Conservation (phyloP, 2,329 filamentous ascomycete species). For the Aspergillus ruber region DNA sequence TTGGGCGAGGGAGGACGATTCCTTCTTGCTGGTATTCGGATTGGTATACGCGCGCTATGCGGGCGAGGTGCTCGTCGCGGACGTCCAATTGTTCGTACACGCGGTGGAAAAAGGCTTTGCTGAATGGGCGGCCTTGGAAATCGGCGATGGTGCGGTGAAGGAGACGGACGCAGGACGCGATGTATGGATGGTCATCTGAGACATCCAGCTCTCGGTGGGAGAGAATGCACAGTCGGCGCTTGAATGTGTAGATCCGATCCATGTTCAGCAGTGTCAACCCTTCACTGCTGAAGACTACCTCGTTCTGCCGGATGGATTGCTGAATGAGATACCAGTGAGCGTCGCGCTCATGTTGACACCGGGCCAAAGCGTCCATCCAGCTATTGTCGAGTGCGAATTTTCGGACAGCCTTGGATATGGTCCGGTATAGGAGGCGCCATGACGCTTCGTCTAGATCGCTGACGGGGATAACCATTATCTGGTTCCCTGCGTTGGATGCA, state of each 20-base stretch:
- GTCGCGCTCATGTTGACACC: slow-evolving; percentile 28
- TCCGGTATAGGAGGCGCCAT: slow-evolving; percentile 26
- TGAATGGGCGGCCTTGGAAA: slow-evolving; percentile 37
- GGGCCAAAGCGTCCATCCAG: slow-evolving; percentile 34
- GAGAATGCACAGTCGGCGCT: slow-evolving; percentile 35
- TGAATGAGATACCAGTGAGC: slow-evolving; percentile 36
- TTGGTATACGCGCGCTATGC: slow-evolving; percentile 31
- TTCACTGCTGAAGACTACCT: slow-evolving; percentile 39
- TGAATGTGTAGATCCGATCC: slow-evolving; percentile 41
- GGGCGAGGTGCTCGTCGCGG: slow-evolving; percentile 28
- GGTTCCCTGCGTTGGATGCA: slow-evolving; percentile 31
- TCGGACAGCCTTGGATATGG: slow-evolving; percentile 29
- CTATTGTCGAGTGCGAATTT: slow-evolving; percentile 33
- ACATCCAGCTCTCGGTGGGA: slow-evolving; percentile 13
- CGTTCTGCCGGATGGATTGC: slow-evolving; percentile 40
- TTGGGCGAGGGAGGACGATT: slow-evolving; percentile 28
- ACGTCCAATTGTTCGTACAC: slow-evolving; percentile 39
- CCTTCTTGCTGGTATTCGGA: slow-evolving; percentile 30
- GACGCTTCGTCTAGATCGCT: slow-evolving; percentile 23
- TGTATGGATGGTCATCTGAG: slow-evolving; percentile 21
- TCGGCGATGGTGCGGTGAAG: slow-evolving; percentile 36
- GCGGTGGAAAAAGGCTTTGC: slow-evolving; percentile 38
- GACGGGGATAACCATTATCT: slow-evolving; percentile 35
- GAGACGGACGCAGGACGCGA: slow-evolving; percentile 35
- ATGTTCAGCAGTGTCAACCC: slow-evolving; percentile 39